Percentiles rank a stretch among this genome's conserved stretches.
These are phyloP conservation scores for Cyclocybe aegerita DNA, from an alignment of 768 basidiomycete genomes.

Conservation along the genomic window DNA sequence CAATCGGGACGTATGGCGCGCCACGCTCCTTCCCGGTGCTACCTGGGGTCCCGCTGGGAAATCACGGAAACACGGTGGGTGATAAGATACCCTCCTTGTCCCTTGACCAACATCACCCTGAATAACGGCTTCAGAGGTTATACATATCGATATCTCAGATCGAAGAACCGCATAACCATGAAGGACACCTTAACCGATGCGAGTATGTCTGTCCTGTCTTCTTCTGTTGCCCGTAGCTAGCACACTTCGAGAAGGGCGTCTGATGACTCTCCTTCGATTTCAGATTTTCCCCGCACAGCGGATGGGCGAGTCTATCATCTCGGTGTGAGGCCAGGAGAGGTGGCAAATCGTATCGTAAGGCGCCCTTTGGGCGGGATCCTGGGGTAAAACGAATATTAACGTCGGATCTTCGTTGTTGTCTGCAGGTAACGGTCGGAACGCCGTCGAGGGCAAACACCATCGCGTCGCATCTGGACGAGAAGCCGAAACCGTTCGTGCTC, in stretches of 20 bases:
- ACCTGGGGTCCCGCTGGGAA: too few species aligned
- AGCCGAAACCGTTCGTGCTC: conserved; percentile 58
- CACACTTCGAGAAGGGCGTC: too few species aligned
- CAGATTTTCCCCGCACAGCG: conserved; percentile 76
- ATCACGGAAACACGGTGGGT: too few species aligned
- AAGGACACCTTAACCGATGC: conserved; percentile 65
- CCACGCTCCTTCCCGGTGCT: too few species aligned
- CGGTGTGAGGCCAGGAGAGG: conserved; percentile 71
- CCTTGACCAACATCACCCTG: too few species aligned
- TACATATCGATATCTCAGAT: neutral
- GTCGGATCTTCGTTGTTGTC: neutral
- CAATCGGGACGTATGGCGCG: too few species aligned
- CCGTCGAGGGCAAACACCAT: conserved; percentile 64
- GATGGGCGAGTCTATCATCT: conserved; percentile 81
- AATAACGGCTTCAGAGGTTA: neutral
- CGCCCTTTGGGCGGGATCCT: too few species aligned
- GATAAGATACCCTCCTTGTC: too few species aligned
- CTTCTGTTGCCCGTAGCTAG: too few species aligned
- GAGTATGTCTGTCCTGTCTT: conserved; percentile 43
- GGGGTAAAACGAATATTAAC: neutral
- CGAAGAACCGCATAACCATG: conserved; percentile 47
- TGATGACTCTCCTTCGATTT: neutral
- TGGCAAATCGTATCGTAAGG: conserved; percentile 76
- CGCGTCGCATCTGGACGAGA: conserved; percentile 59
- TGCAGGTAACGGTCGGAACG: conserved; percentile 73